phyloP scores from a whole-genome alignment of 768 basidiomycete species.

The Hericium erinaceus region DNA sequence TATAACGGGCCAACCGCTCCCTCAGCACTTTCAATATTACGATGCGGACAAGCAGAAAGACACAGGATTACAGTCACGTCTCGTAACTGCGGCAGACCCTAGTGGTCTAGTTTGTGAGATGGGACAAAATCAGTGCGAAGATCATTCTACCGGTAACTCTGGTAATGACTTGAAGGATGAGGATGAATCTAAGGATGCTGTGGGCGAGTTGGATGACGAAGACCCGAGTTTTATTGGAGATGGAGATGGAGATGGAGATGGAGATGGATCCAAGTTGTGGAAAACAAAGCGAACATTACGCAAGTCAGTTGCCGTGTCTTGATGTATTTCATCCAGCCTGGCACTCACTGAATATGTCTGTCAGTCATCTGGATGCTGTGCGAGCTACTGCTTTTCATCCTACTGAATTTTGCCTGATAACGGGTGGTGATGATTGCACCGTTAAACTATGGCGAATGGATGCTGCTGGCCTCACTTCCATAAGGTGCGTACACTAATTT shows the following conservation, averaged over 20 bases:
- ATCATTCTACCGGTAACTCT: slow-evolving; percentile 27
- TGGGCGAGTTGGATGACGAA: slow-evolving; percentile 60
- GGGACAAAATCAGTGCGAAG: slow-evolving; percentile 27
- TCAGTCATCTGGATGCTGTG: slow-evolving; percentile 88
- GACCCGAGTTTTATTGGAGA: slow-evolving; percentile 50
- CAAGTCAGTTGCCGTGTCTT: slow-evolving; percentile 49
- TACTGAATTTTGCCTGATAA: slow-evolving; percentile 76
- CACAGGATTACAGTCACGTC: slow-evolving; percentile 37
- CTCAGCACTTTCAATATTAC: slow-evolving; percentile 20
- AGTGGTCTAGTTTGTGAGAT: slow-evolving; percentile 35
- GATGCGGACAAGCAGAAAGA: slow-evolving; percentile 36
- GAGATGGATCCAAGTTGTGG: slow-evolving; percentile 71
- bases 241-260: slow-evolving; percentile 60
- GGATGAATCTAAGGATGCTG: slow-evolving; percentile 61
- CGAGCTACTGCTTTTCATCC: slow-evolving; percentile 88
- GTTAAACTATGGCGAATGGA: slow-evolving; percentile 96
- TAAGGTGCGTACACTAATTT: slow-evolving; percentile 46
- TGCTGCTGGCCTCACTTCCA: slow-evolving; percentile 60
- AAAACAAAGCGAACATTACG: slow-evolving; percentile 78
- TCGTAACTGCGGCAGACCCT: slow-evolving; percentile 33
- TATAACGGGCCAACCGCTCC: slow-evolving; percentile 16
- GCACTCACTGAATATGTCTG: slow-evolving; percentile 6
- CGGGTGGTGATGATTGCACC: slow-evolving; percentile 90
- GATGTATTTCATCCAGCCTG: slow-evolving; percentile 1
- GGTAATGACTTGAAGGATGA: slow-evolving; percentile 48